Evolutionary conservation across 139 green algal genomes (phyloP).

Genomic region (Eudorina sp.): DNA sequence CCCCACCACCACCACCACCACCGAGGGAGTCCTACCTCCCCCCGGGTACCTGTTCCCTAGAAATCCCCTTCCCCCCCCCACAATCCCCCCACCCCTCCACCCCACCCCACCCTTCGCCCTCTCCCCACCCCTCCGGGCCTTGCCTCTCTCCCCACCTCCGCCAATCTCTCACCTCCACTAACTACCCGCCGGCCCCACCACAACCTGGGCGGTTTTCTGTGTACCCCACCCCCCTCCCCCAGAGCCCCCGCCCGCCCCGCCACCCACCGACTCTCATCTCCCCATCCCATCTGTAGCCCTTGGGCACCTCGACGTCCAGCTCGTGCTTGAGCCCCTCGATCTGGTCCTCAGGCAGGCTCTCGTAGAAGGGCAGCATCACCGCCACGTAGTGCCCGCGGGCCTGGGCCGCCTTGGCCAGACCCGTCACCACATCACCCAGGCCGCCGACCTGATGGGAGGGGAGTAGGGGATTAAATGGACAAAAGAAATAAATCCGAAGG

Average conservation of each 20-base stretch:
- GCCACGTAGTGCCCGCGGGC: constrained; percentile 83
- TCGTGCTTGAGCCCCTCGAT: constrained; percentile 82
- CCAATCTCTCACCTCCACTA: no score
- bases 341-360: constrained; percentile 79
- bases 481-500: no score
- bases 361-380: constrained; percentile 92
- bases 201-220: no score
- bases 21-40: no score
- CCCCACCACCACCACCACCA: no score
- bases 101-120: no score
- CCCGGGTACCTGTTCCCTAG: no score
- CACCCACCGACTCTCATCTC: constrained; percentile 63
- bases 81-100: neutral
- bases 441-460: constrained; percentile 81
- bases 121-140: no score
- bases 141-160: no score
- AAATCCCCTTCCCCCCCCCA: no score
- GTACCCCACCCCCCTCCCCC: neutral
- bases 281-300: constrained; percentile 81
- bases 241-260: neutral
- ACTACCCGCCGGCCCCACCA: no score
- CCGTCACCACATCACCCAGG: constrained; percentile 95
- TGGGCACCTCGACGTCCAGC: constrained; percentile 86
- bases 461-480: no score
- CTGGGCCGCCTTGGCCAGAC: constrained; percentile 78